Evolutionary conservation across 257 asterid species (phyloP).

Genomic region (Solanum peruvianum): DNA sequence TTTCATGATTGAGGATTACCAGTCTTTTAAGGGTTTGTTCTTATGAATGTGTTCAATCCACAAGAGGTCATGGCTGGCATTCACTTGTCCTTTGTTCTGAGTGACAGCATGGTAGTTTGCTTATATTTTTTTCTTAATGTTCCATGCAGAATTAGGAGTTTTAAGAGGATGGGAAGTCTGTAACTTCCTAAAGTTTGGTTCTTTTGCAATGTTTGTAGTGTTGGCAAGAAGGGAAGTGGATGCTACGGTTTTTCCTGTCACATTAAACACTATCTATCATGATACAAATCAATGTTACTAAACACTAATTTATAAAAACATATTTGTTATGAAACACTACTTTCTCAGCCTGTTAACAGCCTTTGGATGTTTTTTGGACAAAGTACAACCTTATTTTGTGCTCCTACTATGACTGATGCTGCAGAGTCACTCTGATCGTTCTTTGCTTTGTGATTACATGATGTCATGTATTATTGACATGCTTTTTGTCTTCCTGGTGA

Average conservation of each 20-base stretch:
- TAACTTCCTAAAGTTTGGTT: background rate
- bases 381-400: background rate
- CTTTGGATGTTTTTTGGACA: background rate
- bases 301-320: background rate
- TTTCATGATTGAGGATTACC: background rate
- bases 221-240: background rate
- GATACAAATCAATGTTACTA: background rate
- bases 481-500: slow-evolving; percentile 9
- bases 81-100: background rate
- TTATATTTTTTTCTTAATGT: background rate
- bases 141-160: background rate
- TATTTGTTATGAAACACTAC: background rate
- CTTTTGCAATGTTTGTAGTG: background rate
- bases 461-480: background rate
- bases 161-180: background rate
- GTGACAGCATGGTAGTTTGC: background rate
- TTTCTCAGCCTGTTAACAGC: background rate
- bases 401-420: background rate
- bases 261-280: background rate
- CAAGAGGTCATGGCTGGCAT: background rate
- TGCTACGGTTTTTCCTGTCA: background rate
- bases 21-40: background rate
- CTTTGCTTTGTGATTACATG: background rate
- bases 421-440: background rate
- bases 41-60: background rate